A percentile compares a stretch with the other conserved stretches of the same genome.
These are phyloP conservation scores for Hymenoscyphus fructigenus DNA, from an alignment of 2,329 filamentous ascomycete species.

Conservation along the genomic window DNA sequence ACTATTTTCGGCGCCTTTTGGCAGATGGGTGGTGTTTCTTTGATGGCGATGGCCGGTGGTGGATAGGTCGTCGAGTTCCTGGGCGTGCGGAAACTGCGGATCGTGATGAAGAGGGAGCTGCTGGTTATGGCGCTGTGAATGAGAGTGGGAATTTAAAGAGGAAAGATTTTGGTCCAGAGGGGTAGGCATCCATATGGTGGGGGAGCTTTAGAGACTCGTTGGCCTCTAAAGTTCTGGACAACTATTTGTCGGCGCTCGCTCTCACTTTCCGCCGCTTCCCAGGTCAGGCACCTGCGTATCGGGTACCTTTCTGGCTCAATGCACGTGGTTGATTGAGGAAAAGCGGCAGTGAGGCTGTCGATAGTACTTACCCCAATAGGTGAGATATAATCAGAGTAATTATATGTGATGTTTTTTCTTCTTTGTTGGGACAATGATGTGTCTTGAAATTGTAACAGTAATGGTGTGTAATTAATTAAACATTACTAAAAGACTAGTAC, in stretches of 20 bases:
- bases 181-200: conserved; percentile 43
- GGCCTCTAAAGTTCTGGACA: conserved; percentile 33
- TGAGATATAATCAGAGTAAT: too few species aligned
- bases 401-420: too few species aligned
- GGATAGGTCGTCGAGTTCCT: conserved; percentile 35
- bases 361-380: too few species aligned
- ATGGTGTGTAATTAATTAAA: too few species aligned
- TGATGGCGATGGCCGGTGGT: conserved; percentile 25
- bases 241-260: not conserved
- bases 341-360: too few species aligned
- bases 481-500: too few species aligned
- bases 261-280: too few species aligned
- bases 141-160: conserved; percentile 30
- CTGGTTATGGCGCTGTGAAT: conserved; percentile 21
- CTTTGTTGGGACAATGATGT: too few species aligned
- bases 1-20: conserved; percentile 23
- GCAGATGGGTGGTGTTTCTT: conserved; percentile 13
- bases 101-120: conserved; percentile 34
- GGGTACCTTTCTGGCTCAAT: too few species aligned
- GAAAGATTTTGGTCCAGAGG: conserved; percentile 39
- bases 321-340: too few species aligned
- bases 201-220: conserved; percentile 31
- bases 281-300: too few species aligned
- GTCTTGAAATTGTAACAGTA: too few species aligned
- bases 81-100: conserved; percentile 31